Conservation (phyloP, 2,329 filamentous ascomycete genomes). For the Colletotrichum chrysophilum region DNA sequence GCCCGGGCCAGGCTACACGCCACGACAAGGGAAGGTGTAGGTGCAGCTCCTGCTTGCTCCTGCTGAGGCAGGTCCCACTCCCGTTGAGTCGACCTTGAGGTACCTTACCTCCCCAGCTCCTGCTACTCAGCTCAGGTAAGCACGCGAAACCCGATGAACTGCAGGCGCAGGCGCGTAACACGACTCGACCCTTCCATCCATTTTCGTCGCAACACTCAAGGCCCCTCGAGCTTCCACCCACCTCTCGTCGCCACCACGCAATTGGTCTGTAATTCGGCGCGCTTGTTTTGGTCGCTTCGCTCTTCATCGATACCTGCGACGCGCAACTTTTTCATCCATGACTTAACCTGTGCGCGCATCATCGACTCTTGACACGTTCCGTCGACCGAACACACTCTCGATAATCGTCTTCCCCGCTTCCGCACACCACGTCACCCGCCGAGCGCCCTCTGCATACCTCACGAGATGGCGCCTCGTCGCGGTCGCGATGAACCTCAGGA, state of each 20-base stretch:
- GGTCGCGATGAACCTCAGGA: conserved; percentile 19
- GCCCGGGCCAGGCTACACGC: background rate
- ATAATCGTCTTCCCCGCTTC: conserved; percentile 19
- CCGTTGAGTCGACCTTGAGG: background rate
- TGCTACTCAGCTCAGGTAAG: conserved; percentile 19
- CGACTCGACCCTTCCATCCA: conserved; percentile 17
- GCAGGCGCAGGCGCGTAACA: conserved; percentile 21
- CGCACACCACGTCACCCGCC: conserved; percentile 11
- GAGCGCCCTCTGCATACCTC: conserved; percentile 4
- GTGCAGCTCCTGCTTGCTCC: background rate
- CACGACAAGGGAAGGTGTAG: conserved; percentile 14
- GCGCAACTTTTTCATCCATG: conserved; percentile 6
- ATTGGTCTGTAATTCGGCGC: background rate
- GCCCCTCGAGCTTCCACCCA: background rate
- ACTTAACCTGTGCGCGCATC: conserved; percentile 9
- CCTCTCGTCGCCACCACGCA: conserved; percentile 13
- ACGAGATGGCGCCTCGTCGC: conserved; percentile 20
- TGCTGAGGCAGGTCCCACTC: background rate
- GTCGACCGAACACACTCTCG: conserved; percentile 11
- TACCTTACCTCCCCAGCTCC: conserved; percentile 10
- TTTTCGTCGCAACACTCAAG: conserved; percentile 19
- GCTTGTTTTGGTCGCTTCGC: background rate
- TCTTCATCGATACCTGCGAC: background rate
- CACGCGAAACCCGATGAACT: conserved; percentile 22
- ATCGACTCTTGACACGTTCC: conserved; percentile 14